Evolutionary conservation across 164 flowering plant genomes (phyloP).

Genomic region (Vitis labrusca): DNA sequence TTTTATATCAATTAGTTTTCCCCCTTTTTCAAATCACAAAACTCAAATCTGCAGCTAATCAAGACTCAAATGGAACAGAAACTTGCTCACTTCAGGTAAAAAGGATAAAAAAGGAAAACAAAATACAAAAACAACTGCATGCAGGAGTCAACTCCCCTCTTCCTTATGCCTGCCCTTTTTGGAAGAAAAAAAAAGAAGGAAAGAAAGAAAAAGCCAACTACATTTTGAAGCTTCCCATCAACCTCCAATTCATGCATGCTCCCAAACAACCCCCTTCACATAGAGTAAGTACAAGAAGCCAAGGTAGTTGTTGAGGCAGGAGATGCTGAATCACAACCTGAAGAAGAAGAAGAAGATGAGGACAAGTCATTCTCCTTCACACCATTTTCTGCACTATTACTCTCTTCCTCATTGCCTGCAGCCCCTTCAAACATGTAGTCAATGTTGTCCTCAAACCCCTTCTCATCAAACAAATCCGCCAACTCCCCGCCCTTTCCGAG

Average conservation of each 20-base stretch:
- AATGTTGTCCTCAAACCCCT: constrained; percentile 54
- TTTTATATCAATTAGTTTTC: no score
- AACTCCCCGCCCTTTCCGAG: constrained; percentile 33
- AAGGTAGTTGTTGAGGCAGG: constrained; percentile 17
- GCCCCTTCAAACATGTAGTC: constrained; percentile 41
- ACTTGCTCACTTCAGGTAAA: no score
- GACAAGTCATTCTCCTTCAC: constrained; percentile 6
- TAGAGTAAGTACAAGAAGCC: constrained; percentile 20
- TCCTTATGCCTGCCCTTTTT: no score
- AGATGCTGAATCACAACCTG: no score
- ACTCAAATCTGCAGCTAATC: no score
- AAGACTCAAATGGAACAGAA: no score
- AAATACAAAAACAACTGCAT: no score
- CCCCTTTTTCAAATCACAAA: no score
- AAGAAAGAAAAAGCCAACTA: no score
- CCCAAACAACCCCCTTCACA: constrained; percentile 1
- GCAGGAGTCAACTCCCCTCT: no score
- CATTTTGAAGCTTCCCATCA: not conserved
- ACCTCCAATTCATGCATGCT: not conserved
- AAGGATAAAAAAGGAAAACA: no score
- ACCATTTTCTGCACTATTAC: constrained; percentile 10
- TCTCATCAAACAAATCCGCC: constrained; percentile 34
- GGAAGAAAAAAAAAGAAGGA: no score
- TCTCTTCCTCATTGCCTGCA: constrained; percentile 7
- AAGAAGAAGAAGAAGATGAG: constrained; percentile 5